Percentiles rank a stretch among this genome's conserved stretches.
phyloP scores from a whole-genome alignment of 2,329 filamentous ascomycete species.

The Fusarium pseudonygamai region DNA sequence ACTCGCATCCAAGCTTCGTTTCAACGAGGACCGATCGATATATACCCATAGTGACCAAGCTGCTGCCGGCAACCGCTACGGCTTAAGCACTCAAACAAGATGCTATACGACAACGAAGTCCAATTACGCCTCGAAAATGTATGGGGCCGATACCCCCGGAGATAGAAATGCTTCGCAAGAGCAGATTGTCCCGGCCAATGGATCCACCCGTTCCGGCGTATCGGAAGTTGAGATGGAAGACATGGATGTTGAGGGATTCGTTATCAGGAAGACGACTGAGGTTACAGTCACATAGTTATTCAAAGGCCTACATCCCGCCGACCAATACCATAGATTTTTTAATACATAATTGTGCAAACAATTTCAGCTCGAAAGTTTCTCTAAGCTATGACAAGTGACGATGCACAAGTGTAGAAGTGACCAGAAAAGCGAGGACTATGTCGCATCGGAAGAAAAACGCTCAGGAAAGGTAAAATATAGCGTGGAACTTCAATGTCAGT shows the following conservation, averaged over 20 bases:
- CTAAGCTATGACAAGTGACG: no score
- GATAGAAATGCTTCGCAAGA: slow-evolving; percentile 23
- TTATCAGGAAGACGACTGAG: slow-evolving; percentile 37
- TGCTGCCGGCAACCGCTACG: neutral
- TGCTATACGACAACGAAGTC: slow-evolving; percentile 12
- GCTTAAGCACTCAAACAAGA: slow-evolving; percentile 16
- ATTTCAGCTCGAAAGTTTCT: no score
- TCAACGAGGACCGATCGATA: slow-evolving; percentile 25
- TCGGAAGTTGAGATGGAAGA: slow-evolving; percentile 16
- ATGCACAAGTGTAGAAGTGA: no score
- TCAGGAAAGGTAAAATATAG: no score
- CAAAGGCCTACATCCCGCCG: fast-evolving
- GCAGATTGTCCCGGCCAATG: slow-evolving; percentile 11
- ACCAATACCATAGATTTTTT: neutral
- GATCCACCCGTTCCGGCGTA: slow-evolving; percentile 17
- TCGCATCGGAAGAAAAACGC: no score
- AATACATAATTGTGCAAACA: slow-evolving; percentile 5
- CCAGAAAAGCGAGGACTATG: no score
- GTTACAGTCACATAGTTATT: slow-evolving; percentile 10
- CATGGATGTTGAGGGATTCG: slow-evolving; percentile 20
- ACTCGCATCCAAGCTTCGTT: slow-evolving; percentile 45
- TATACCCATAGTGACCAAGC: slow-evolving; percentile 14
- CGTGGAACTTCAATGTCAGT: neutral
- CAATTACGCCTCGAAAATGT: slow-evolving; percentile 9
- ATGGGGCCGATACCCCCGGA: neutral